A percentile compares a stretch with the other conserved stretches of the same genome.
phyloP scores from a whole-genome alignment of 345 rosid genomes.

The Pugionium dolabratum region DNA sequence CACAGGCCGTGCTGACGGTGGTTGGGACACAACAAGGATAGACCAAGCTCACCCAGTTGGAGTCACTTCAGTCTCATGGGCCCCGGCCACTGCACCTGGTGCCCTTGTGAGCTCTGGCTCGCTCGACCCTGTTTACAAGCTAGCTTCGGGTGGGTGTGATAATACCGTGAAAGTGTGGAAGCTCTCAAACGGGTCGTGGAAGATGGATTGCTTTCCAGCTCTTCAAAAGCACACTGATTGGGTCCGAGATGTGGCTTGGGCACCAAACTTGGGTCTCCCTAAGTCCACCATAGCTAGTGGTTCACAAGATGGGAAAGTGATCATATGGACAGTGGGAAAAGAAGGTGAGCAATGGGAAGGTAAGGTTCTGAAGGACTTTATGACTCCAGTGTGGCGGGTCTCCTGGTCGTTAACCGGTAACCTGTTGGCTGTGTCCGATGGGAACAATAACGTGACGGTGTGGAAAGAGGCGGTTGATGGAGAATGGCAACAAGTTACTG shows the following conservation, averaged over 20 bases:
- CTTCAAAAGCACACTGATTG: conserved; percentile 64
- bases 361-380: conserved; percentile 59
- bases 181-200: conserved; percentile 56
- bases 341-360: conserved; percentile 72
- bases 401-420: conserved; percentile 72
- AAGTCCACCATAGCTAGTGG: conserved; percentile 70
- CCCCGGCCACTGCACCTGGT: conserved; percentile 59
- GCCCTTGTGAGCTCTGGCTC: conserved; percentile 54
- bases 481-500: conserved; percentile 61
- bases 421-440: conserved; percentile 62
- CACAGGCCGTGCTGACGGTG: conserved; percentile 58
- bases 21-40: conserved; percentile 64
- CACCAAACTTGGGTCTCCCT: conserved; percentile 71
- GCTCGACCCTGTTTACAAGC: conserved; percentile 59
- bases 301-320: conserved; percentile 67
- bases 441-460: conserved; percentile 55
- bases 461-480: conserved; percentile 72
- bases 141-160: conserved; percentile 68
- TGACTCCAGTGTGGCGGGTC: conserved; percentile 63
- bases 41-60: conserved; percentile 72
- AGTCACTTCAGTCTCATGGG: conserved; percentile 70
- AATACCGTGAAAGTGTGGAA: conserved; percentile 68
- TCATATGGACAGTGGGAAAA: conserved; percentile 61
- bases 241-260: conserved; percentile 79
- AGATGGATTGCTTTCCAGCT: conserved; percentile 65